These are phyloP conservation scores for Obelidium mucronatum DNA, from an alignment of 192 early-diverging fungal species.

Conservation along the genomic window DNA sequence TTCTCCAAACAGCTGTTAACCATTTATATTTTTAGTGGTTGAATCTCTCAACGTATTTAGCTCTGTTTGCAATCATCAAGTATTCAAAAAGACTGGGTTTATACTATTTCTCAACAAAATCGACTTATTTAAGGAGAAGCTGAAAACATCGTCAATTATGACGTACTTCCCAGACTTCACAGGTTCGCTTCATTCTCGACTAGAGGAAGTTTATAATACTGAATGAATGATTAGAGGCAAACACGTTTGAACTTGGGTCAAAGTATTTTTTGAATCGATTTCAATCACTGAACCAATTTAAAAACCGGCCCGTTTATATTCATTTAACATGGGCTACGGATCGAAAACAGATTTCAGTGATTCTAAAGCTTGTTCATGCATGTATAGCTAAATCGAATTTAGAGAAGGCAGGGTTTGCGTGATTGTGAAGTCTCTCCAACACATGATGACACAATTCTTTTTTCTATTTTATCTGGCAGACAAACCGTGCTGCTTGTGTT, in stretches of 20 bases:
- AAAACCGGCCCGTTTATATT: constrained; percentile 54
- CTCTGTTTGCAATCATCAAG: background rate
- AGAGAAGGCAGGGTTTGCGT: background rate
- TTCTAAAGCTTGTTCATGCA: background rate
- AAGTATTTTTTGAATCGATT: constrained; percentile 56
- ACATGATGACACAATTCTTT: no score
- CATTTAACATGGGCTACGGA: constrained; percentile 71
- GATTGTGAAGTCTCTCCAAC: no score
- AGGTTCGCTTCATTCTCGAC: no score
- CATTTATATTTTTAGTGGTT: background rate
- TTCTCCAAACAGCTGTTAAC: no score
- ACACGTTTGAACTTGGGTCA: constrained; percentile 54
- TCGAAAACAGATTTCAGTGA: constrained; percentile 52
- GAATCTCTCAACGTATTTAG: constrained; percentile 1
- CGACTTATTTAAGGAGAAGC: constrained; percentile 44
- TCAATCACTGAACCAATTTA: constrained; percentile 46
- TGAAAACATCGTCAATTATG: background rate
- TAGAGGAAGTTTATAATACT: no score
- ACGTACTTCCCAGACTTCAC: constrained; percentile 19
- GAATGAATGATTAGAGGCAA: constrained; percentile 47
- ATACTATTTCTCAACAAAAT: constrained; percentile 52
- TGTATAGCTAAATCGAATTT: background rate
- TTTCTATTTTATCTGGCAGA: no score
- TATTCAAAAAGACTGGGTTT: constrained; percentile 18
- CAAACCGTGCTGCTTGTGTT: no score